Percentiles rank a stretch among this genome's conserved stretches.
phyloP scores from a whole-genome alignment of 192 early-diverging fungal species.

The Funneliformis mosseae region DNA sequence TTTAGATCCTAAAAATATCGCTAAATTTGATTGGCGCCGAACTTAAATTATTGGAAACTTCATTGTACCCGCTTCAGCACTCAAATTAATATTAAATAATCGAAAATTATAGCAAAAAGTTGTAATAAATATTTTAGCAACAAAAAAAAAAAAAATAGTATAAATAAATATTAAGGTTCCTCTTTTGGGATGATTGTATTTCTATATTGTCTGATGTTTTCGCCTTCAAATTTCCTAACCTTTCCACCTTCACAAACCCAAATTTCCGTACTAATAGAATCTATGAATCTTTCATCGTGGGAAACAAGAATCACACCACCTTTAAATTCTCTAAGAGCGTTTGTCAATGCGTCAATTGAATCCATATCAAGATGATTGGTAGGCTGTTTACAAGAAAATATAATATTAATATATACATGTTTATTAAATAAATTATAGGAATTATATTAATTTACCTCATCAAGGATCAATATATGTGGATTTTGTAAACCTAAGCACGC shows the following conservation, averaged over 20 bases:
- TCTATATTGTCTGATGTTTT: conserved; percentile 84
- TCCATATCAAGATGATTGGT: conserved; percentile 90
- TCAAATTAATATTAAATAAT: too few relatives aligned
- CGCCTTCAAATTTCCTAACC: conserved; percentile 84
- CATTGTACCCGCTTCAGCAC: too few relatives aligned
- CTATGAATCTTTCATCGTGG: conserved; percentile 97
- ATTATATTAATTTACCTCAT: conserved; percentile 77
- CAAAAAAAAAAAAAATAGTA: not conserved
- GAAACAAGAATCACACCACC: conserved; percentile 96
- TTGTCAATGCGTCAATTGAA: conserved; percentile 92
- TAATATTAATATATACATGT: conserved; percentile 12
- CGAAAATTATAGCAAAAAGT: too few relatives aligned
- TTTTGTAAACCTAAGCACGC: conserved; percentile 87
- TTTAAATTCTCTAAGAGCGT: conserved; percentile 82
- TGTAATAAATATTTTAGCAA: too few relatives aligned
- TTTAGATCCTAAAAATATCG: too few relatives aligned
- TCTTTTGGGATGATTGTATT: conserved; percentile 48
- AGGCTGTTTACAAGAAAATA: conserved; percentile 58
- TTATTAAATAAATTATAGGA: conserved; percentile 46
- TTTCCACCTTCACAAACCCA: conserved; percentile 92
- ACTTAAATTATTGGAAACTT: too few relatives aligned
- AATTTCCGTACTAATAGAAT: conserved; percentile 78
- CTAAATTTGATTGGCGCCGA: too few relatives aligned
- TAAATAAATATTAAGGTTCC: conserved; percentile 17
- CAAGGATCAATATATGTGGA: conserved; percentile 95